A percentile compares a stretch with the other conserved stretches of the same genome.
Evolutionary conservation across 805 yeast species (phyloP).

Genomic region (Candida palmyrensis): DNA sequence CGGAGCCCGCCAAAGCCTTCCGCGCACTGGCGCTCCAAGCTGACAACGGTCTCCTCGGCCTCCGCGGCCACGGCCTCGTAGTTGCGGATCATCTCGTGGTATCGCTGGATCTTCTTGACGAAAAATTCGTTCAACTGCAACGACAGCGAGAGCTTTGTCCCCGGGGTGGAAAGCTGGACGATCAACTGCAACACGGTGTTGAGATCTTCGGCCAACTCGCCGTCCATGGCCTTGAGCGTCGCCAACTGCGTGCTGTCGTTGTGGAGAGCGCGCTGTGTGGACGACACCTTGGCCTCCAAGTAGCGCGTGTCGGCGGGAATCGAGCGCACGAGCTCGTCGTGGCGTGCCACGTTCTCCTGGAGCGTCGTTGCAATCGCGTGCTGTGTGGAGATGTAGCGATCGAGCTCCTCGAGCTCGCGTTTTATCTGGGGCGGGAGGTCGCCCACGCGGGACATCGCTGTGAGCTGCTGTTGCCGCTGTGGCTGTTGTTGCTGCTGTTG

Average conservation of each 20-base stretch:
- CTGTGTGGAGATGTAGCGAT: conserved; percentile 68
- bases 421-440: conserved; percentile 71
- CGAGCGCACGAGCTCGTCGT: conserved; percentile 58
- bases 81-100: conserved; percentile 42
- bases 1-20: conserved; percentile 37
- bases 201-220: conserved; percentile 43
- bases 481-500: conserved; percentile 6
- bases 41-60: conserved; percentile 46
- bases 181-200: conserved; percentile 49
- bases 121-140: conserved; percentile 54
- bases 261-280: conserved; percentile 60
- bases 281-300: conserved; percentile 53
- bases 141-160: conserved; percentile 50
- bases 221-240: conserved; percentile 30
- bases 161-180: conserved; percentile 48
- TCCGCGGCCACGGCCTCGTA: conserved; percentile 64
- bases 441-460: conserved; percentile 70
- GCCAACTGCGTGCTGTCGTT: conserved; percentile 38
- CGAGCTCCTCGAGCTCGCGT: conserved; percentile 63
- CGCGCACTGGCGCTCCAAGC: conserved; percentile 33
- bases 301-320: conserved; percentile 70
- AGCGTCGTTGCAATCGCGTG: conserved; percentile 66
- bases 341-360: conserved; percentile 57
- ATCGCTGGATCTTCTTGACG: conserved; percentile 46
- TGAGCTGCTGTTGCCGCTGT: conserved; percentile 40